These are phyloP conservation scores for Dactylellina sp. DNA, from an alignment of 2,329 filamentous ascomycete genomes.

Conservation along the genomic window DNA sequence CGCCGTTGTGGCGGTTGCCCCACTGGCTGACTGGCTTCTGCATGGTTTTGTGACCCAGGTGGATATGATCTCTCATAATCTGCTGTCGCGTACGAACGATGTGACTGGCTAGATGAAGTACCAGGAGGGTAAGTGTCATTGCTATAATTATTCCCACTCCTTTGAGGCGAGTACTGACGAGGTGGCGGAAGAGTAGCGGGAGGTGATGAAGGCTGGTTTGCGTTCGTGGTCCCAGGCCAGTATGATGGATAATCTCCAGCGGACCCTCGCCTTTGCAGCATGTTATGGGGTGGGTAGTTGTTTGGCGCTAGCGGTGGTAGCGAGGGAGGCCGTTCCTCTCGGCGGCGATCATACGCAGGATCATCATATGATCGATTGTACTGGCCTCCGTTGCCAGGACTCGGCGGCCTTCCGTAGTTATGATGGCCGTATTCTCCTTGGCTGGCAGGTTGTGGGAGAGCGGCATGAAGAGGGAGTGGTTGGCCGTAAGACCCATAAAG, in stretches of 20 bases:
- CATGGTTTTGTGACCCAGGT: conserved; percentile 16
- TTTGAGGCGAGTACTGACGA: conserved; percentile 50
- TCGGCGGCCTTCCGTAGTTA: conserved; percentile 40
- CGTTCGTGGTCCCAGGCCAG: conserved; percentile 37
- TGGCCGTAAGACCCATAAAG: conserved; percentile 65
- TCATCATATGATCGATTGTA: conserved; percentile 59
- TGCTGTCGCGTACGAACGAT: conserved; percentile 34
- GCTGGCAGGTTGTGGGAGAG: conserved; percentile 52
- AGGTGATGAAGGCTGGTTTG: conserved; percentile 46
- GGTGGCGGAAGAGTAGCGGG: conserved; percentile 54
- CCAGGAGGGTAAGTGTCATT: conserved; percentile 45
- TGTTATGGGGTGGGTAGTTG: conserved; percentile 57
- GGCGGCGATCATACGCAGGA: conserved; percentile 58
- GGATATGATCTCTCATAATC: conserved; percentile 43
- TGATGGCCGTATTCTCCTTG: conserved; percentile 58
- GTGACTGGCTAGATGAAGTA: conserved; percentile 23
- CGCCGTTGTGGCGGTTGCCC: conserved; percentile 33
- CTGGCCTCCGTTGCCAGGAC: conserved; percentile 31
- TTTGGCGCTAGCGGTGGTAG: conserved; percentile 62
- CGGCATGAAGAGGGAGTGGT: conserved; percentile 61
- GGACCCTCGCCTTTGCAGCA: conserved; percentile 58
- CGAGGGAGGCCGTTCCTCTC: conserved; percentile 62
- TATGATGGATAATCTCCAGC: conserved; percentile 58
- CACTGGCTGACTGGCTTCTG: conserved; percentile 9
- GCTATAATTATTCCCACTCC: conserved; percentile 15